Conservation (phyloP, 164 flowering plant genomes). For the Cinnamomum micranthum region DNA sequence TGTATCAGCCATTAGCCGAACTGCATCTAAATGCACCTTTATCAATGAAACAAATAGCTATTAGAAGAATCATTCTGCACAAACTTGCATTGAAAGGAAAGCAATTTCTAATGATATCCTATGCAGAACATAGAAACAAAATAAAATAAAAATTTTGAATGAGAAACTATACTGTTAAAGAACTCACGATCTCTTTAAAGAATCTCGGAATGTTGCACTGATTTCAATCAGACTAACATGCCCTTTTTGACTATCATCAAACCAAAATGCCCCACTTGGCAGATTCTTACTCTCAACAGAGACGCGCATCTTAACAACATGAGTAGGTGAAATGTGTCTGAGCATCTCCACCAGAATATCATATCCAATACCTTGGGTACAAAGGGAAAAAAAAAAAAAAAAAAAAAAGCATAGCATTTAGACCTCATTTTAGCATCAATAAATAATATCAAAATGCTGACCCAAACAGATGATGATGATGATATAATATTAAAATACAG, state of each 20-base stretch:
- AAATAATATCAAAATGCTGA: background rate
- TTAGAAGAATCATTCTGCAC: too few species aligned
- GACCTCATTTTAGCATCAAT: background rate
- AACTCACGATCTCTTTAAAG: constrained; percentile 72
- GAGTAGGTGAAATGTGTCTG: constrained; percentile 64
- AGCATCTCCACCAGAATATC: constrained; percentile 72
- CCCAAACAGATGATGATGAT: too few species aligned
- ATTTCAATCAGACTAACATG: constrained; percentile 48
- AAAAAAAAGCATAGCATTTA: background rate
- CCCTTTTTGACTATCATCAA: constrained; percentile 30
- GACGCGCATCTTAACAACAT: constrained; percentile 78
- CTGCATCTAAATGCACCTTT: too few species aligned
- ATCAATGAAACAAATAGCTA: too few species aligned
- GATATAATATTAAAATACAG: background rate
- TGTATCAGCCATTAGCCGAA: too few species aligned
- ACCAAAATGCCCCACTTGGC: constrained; percentile 81
- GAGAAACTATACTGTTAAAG: background rate
- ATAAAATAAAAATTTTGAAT: background rate
- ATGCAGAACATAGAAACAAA: too few species aligned
- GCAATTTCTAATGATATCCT: too few species aligned
- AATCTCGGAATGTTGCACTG: constrained; percentile 56
- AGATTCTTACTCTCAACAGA: constrained; percentile 63
- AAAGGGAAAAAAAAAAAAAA: background rate
- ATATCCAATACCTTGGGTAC: constrained; percentile 69
- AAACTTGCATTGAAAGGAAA: too few species aligned